Evolutionary conservation across 2,329 filamentous ascomycete species (phyloP).

Genomic region (Escovopsis weberi): DNA sequence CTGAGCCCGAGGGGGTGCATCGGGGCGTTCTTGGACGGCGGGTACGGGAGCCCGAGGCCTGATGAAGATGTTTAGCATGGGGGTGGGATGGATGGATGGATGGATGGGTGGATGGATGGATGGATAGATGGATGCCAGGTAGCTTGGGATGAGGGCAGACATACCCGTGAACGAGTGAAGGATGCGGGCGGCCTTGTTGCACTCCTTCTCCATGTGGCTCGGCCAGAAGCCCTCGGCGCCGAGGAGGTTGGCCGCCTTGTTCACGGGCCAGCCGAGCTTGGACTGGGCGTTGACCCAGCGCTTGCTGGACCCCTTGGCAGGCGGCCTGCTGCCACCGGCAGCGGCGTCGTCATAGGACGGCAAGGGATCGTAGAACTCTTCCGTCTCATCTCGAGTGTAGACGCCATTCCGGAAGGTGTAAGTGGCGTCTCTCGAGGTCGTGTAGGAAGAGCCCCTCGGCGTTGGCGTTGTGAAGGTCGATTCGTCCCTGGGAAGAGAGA

Average conservation of each 20-base stretch:
- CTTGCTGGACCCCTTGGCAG: not conserved
- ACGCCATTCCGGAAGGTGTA: no score
- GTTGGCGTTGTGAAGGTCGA: no score
- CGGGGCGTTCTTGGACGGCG: conserved; percentile 12
- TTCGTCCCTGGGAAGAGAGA: no score
- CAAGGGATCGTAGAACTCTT: no score
- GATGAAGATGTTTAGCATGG: not conserved
- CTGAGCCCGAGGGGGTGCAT: conserved; percentile 19
- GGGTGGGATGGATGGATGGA: no score
- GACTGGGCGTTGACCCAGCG: not conserved
- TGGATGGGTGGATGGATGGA: no score
- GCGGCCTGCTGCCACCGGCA: not conserved
- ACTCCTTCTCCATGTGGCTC: conserved; percentile 57
- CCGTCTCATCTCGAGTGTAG: no score
- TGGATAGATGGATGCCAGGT: not conserved
- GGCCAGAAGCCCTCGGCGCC: conserved; percentile 67
- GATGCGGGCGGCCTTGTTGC: conserved; percentile 62
- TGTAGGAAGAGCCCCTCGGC: no score
- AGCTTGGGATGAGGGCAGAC: conserved; percentile 5
- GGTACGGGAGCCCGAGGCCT: conserved; percentile 9
- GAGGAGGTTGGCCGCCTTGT: conserved; percentile 51
- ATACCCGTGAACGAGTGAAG: conserved; percentile 55
- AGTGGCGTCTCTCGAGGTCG: no score
- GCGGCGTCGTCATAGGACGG: no score
- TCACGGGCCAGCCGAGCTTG: conserved; percentile 51